These are phyloP conservation scores for Harringtonia aguacate DNA, from an alignment of 2,329 filamentous ascomycete genomes.

Conservation along the genomic window DNA sequence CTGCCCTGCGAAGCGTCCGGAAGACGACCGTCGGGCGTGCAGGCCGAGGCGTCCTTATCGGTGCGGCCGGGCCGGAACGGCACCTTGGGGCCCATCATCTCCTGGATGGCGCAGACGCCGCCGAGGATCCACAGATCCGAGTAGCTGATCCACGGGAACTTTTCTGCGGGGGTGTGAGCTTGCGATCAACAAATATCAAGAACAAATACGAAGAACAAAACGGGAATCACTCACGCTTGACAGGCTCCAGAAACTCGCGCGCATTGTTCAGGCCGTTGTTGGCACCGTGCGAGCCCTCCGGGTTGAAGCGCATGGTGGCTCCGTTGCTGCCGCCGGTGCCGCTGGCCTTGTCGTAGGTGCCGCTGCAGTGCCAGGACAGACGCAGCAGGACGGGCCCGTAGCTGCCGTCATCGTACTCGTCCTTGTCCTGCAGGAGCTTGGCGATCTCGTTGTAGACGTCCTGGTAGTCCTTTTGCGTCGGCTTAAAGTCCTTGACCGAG, in stretches of 20 bases:
- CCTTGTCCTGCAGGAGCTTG: conserved; percentile 68
- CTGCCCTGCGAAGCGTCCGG: conserved; percentile 62
- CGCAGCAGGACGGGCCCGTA: conserved; percentile 87
- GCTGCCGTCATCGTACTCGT: conserved; percentile 93
- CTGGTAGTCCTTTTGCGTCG: conserved; percentile 83
- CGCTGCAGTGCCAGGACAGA: conserved; percentile 88
- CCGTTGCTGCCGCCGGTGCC: conserved; percentile 90
- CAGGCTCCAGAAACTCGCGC: conserved; percentile 84
- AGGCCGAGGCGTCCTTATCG: conserved; percentile 70
- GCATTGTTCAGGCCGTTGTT: conserved; percentile 83
- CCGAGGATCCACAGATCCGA: conserved; percentile 93
- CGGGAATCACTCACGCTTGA: conserved; percentile 55
- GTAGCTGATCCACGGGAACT: conserved; percentile 94
- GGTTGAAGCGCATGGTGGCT: conserved; percentile 90
- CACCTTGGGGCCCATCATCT: conserved; percentile 83
- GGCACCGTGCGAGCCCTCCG: conserved; percentile 82
- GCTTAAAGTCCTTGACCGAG: conserved; percentile 52
- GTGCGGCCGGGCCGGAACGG: conserved; percentile 79
- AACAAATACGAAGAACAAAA: neutral
- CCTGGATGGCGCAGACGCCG: conserved; percentile 79
- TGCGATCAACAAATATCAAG: conserved; percentile 8
- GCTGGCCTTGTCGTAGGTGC: conserved; percentile 83
- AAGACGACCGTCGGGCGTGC: conserved; percentile 85
- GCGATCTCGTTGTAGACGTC: conserved; percentile 88
- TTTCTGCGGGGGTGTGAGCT: conserved; percentile 29